Percentiles rank a stretch among this genome's conserved stretches.
These are phyloP conservation scores for Phytophthora tubulina DNA, from an alignment of 352 stramenopile species.

Conservation along the genomic window DNA sequence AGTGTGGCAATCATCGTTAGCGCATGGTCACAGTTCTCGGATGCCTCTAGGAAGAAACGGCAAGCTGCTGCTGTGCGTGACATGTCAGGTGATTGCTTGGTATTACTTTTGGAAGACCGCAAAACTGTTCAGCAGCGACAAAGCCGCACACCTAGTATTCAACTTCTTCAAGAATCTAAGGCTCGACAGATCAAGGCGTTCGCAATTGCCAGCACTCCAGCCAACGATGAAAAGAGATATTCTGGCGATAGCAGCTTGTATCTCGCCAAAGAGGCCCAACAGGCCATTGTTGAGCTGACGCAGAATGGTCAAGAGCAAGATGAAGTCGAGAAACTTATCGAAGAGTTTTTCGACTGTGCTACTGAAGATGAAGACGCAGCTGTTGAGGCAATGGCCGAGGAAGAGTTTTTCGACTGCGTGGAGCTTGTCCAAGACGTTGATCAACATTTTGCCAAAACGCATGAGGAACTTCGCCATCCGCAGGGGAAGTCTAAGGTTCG, in stretches of 20 bases:
- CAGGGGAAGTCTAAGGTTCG: slow-evolving; percentile 17
- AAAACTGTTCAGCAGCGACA: slow-evolving; percentile 40
- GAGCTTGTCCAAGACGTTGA: slow-evolving; percentile 67
- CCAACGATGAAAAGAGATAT: slow-evolving; percentile 1
- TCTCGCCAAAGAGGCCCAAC: slow-evolving; percentile 34
- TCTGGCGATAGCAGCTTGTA: slow-evolving; percentile 15
- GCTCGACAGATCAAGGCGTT: slow-evolving; percentile 45
- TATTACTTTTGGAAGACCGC: slow-evolving; percentile 80
- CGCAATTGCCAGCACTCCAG: slow-evolving; percentile 25
- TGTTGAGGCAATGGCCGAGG: slow-evolving; percentile 73
- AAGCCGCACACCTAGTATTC: slow-evolving; percentile 41
- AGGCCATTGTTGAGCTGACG: slow-evolving; percentile 44
- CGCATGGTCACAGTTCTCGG: slow-evolving; percentile 83
- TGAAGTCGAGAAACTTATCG: slow-evolving; percentile 62
- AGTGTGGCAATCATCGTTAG: slow-evolving; percentile 81
- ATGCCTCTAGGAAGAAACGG: slow-evolving; percentile 61
- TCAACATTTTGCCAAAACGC: slow-evolving; percentile 48
- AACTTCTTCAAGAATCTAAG: slow-evolving; percentile 44
- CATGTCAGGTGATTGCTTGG: slow-evolving; percentile 80
- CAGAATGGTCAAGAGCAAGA: slow-evolving; percentile 41
- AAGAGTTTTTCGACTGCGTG: slow-evolving; percentile 88
- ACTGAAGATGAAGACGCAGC: slow-evolving; percentile 59
- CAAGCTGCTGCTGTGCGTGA: slow-evolving; percentile 77
- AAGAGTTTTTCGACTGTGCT: slow-evolving; percentile 83
- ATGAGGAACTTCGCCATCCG: slow-evolving; percentile 28